phyloP scores from a whole-genome alignment of 2,329 filamentous ascomycete species.

The Alternaria infectoria region DNA sequence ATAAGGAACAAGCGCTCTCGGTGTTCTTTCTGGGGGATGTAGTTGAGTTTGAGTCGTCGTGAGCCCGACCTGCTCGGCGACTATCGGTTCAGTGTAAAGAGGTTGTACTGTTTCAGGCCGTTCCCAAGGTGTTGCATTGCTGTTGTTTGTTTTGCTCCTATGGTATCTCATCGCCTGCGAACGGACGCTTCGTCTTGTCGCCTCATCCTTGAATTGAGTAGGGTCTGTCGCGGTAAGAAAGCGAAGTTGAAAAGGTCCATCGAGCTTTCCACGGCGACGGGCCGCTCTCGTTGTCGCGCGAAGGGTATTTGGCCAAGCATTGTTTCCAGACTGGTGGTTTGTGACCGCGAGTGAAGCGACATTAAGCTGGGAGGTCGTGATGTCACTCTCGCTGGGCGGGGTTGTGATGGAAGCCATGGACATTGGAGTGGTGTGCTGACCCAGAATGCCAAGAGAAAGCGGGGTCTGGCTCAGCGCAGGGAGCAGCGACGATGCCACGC shows the following conservation, averaged over 20 bases:
- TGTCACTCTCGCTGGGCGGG: background rate
- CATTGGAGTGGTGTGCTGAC: background rate
- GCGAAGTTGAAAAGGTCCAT: constrained; percentile 37
- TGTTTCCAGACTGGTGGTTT: background rate
- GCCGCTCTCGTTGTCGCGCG: constrained; percentile 12
- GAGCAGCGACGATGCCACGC: background rate
- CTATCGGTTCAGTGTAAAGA: background rate
- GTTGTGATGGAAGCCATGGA: background rate
- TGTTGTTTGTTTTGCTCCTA: constrained; percentile 24
- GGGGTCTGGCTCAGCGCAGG: background rate
- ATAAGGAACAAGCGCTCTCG: background rate
- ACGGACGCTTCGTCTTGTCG: constrained; percentile 36
- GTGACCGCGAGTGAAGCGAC: fast-evolving
- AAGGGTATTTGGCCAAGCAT: background rate
- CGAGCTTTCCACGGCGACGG: constrained; percentile 26
- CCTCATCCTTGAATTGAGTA: constrained; percentile 38
- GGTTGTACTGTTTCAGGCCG: background rate
- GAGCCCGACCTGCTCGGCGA: background rate
- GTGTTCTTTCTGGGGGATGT: background rate
- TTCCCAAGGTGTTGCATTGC: background rate
- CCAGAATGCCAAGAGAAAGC: background rate
- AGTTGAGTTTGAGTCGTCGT: background rate
- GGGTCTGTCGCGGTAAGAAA: constrained; percentile 42
- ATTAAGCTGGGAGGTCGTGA: background rate
- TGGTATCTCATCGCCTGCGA: constrained; percentile 44